A percentile compares a stretch with the other conserved stretches of the same genome.
These are phyloP conservation scores for Babesia microti DNA, from an alignment of 169 alveolate genomes.

Conservation along the genomic window DNA sequence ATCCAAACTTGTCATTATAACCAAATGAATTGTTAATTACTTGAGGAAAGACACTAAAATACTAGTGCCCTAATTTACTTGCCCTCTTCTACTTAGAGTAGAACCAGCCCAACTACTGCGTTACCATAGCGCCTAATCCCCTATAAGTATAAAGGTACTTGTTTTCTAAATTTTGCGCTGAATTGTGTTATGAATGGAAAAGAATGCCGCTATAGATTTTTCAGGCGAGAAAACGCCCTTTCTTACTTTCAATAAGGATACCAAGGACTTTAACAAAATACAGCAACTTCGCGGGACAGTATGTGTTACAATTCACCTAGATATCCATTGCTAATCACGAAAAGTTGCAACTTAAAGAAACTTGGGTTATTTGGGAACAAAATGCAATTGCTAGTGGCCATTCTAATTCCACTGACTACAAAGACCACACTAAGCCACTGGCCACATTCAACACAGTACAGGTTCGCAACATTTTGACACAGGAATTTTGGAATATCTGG, in stretches of 20 bases:
- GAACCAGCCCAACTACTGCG: too few relatives aligned
- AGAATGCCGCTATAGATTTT: too few relatives aligned
- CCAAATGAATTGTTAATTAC: too few relatives aligned
- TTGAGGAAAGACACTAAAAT: too few relatives aligned
- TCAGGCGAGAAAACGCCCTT: too few relatives aligned
- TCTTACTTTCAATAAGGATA: conserved; percentile 32
- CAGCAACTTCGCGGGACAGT: conserved; percentile 29
- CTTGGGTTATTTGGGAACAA: conserved; percentile 77
- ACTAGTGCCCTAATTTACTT: too few relatives aligned
- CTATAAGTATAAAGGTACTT: too few relatives aligned
- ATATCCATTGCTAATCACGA: conserved; percentile 2
- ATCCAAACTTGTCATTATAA: too few relatives aligned
- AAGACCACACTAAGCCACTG: conserved; percentile 68
- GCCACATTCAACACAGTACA: conserved; percentile 70
- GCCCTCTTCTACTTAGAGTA: too few relatives aligned
- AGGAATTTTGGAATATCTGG: conserved; percentile 64
- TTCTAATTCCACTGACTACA: conserved; percentile 54
- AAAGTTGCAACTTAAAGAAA: conserved; percentile 54
- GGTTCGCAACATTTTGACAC: conserved; percentile 4
- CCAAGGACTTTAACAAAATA: conserved; percentile 18
- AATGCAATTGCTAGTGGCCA: conserved; percentile 47
- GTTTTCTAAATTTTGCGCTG: too few relatives aligned
- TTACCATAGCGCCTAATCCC: too few relatives aligned
- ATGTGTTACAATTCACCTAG: conserved; percentile 2
- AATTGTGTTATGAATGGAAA: too few relatives aligned